Base-by-base conservation (phyloP, 495 filamentous ascomycete species). In the Hapsidospora chrysogenum region DNA sequence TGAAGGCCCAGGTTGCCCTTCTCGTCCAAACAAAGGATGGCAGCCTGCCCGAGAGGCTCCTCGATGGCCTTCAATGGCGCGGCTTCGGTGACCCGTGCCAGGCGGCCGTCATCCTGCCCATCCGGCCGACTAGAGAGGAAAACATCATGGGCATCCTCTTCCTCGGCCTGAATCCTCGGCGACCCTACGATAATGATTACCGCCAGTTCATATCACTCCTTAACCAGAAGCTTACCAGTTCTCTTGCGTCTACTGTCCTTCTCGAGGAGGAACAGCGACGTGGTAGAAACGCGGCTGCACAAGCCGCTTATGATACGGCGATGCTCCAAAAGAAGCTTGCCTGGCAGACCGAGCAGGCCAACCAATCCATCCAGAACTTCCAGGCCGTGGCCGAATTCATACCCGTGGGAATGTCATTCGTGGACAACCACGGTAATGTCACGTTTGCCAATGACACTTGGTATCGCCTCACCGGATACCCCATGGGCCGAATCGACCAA, bases 361-460 rank as follows among this genome's bases (percentile, higher is more conserved):
- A 63, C 17, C 72, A 80, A 41, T 76, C 64, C 41, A 69, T 75
- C 39, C 68, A 65, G 15, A 69, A 67, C 48, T 80, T 78, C 47
- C 72, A 72, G 10, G 60, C 71, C 16, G 74, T 80, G 51, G 69
- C 73, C 4, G 75, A 79, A 42, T 76, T 77, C 41, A 66, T 73
- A 13, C 76, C 76, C 6, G 68, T 76, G 1, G 76, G 76, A 2
- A 72, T 80, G 49, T 76, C 74, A 46, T 75, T 78, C 32, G 73
- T 72, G 15, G 64, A 77, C 46, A 52, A 56, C 1, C 38, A 58
- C 14, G 76, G 76, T 0, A 53, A 63, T 20, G 64, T 80, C 35
- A 69, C 62, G 7, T 80, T 72, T 43, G 72, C 65, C 30, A 81
- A 81, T 50, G 65, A 79, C 27, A 69, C 72, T 11, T 81, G 74